These are phyloP conservation scores for Candida glaebosa DNA, from an alignment of 805 yeast species.

Conservation along the genomic window DNA sequence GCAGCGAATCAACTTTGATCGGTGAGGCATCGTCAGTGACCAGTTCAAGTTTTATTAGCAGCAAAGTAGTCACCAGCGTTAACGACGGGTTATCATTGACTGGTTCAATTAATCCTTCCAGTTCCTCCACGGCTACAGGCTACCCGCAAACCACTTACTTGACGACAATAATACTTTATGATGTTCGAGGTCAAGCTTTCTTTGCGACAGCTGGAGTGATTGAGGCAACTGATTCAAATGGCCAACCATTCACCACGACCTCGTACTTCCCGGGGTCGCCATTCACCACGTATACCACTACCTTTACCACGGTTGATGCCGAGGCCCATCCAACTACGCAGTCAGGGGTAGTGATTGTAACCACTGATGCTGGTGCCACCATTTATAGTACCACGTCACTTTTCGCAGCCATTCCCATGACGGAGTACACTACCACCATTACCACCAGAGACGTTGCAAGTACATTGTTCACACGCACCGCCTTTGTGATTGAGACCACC, in stretches of 20 bases:
- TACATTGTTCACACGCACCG: slow-evolving; percentile 10
- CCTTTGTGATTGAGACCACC: slow-evolving; percentile 12
- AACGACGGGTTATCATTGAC: no score
- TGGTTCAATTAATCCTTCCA: neutral
- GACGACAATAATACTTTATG: slow-evolving; percentile 11
- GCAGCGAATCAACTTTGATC: no score
- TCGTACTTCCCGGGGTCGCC: slow-evolving; percentile 6
- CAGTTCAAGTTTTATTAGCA: no score
- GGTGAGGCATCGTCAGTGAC: no score
- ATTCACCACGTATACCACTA: slow-evolving; percentile 11
- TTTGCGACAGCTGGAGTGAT: slow-evolving; percentile 14
- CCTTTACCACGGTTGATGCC: slow-evolving; percentile 9
- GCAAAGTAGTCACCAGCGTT: no score
- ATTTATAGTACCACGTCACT: slow-evolving; percentile 10
- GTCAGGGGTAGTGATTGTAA: slow-evolving; percentile 13
- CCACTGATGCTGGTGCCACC: slow-evolving; percentile 9
- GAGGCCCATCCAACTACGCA: slow-evolving; percentile 8
- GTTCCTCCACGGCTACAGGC: slow-evolving; percentile 4
- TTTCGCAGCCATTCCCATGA: no score
- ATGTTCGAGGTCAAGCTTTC: slow-evolving; percentile 10
- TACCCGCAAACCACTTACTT: slow-evolving; percentile 14
- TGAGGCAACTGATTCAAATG: slow-evolving; percentile 15
- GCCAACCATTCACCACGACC: slow-evolving; percentile 13
- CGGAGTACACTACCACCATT: slow-evolving; percentile 12
- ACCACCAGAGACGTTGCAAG: slow-evolving; percentile 9